A percentile compares a stretch with the other conserved stretches of the same genome.
Conservation (phyloP, 441 rosid species). For the Manihot esculenta region DNA sequence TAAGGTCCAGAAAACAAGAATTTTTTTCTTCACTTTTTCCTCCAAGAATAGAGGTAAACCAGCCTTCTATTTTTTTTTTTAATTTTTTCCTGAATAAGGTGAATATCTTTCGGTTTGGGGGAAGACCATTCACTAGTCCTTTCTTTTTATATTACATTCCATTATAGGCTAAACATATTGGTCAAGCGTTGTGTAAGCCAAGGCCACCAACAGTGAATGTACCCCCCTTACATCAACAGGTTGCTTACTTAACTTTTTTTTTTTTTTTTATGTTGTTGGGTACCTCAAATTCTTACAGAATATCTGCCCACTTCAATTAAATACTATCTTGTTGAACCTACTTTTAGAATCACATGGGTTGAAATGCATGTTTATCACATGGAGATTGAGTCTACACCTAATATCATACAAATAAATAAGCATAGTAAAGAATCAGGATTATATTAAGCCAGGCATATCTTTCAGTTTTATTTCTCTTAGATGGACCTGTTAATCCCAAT, state of each 20-base stretch:
- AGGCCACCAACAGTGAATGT: neutral
- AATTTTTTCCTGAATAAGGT: too few relatives aligned
- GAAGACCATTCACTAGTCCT: neutral
- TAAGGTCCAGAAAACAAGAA: too few relatives aligned
- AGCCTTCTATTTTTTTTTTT: too few relatives aligned
- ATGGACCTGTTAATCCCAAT: neutral
- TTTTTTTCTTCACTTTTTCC: too few relatives aligned
- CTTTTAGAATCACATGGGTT: neutral
- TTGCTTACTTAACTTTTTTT: neutral
- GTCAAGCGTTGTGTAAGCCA: neutral
- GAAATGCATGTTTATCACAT: neutral
- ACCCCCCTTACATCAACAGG: neutral
- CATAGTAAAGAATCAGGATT: neutral
- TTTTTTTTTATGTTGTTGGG: too few relatives aligned
- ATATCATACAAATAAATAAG: constrained; percentile 9
- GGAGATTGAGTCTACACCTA: neutral
- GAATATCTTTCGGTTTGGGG: neutral
- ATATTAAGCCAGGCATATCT: neutral
- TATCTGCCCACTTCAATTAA: too few relatives aligned
- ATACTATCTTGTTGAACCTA: too few relatives aligned
- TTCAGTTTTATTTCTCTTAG: neutral
- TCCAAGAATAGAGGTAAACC: too few relatives aligned
- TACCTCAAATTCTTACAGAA: too few relatives aligned
- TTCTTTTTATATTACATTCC: too few relatives aligned
- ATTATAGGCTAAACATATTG: neutral